These are phyloP conservation scores for Termitomyces sp. DNA, from an alignment of 768 basidiomycete genomes.

Conservation along the genomic window DNA sequence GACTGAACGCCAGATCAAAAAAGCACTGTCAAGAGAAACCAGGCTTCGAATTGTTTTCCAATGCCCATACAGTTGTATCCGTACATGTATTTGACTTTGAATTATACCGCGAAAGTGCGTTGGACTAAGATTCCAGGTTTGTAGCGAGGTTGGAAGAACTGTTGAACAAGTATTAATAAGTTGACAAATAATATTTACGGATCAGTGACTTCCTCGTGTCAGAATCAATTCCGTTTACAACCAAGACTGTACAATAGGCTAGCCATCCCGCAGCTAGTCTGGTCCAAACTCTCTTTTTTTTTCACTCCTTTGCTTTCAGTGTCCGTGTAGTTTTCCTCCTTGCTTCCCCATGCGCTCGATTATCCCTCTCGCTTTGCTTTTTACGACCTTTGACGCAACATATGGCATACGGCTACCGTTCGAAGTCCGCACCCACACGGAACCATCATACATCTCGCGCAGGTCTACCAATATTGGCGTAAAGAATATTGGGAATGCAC, in stretches of 20 bases:
- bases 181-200: background rate
- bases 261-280: slow-evolving; percentile 6
- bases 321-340: slow-evolving; percentile 12
- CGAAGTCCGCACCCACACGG: slow-evolving; percentile 25
- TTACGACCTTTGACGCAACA: slow-evolving; percentile 32
- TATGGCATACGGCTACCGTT: slow-evolving; percentile 36
- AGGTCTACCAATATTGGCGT: slow-evolving; percentile 38
- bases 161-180: background rate
- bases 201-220: slow-evolving; percentile 2
- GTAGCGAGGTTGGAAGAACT: background rate
- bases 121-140: background rate
- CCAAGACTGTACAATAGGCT: background rate
- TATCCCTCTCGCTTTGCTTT: slow-evolving; percentile 38
- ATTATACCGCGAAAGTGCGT: background rate
- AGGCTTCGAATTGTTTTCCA: background rate
- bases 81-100: too few species aligned
- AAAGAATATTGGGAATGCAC: slow-evolving; percentile 62
- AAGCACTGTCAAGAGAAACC: background rate
- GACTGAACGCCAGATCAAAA: background rate
- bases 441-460: slow-evolving; percentile 22
- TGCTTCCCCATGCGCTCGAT: slow-evolving; percentile 33
- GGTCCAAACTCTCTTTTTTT: slow-evolving; percentile 12
- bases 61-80: background rate
- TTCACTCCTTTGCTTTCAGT: slow-evolving; percentile 18
- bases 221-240: background rate